These are phyloP conservation scores for Annulohypoxylon truncatum DNA, from an alignment of 2,329 filamentous ascomycete genomes.

Conservation along the genomic window DNA sequence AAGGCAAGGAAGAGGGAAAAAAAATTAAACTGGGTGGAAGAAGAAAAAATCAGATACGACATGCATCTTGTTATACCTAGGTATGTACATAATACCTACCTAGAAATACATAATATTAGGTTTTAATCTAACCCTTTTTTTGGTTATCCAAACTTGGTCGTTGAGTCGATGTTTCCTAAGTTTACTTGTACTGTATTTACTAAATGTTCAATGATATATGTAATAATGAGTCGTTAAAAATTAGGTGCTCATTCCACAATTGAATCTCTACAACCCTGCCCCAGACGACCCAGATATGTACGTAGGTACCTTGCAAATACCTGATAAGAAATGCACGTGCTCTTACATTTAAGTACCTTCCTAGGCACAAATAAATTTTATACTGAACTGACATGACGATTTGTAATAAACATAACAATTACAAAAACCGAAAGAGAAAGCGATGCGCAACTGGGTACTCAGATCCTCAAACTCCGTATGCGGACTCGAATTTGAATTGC, in stretches of 20 bases:
- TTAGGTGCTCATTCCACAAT: neutral
- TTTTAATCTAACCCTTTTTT: neutral
- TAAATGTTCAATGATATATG: neutral
- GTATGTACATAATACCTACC: neutral
- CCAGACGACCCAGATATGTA: neutral
- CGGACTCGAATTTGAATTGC: slow-evolving; percentile 13
- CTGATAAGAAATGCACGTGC: slow-evolving; percentile 3
- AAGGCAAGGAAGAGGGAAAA: slow-evolving; percentile 1
- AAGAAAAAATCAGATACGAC: slow-evolving; percentile 2
- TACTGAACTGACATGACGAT: slow-evolving; percentile 4
- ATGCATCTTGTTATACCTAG: slow-evolving; percentile 3
- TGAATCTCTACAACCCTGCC: neutral
- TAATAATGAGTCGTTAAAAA: neutral
- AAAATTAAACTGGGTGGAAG: neutral
- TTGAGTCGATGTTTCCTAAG: neutral
- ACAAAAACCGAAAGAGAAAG: slow-evolving; percentile 5
- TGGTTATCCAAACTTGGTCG: neutral
- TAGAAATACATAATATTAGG: neutral
- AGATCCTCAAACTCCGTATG: slow-evolving; percentile 10
- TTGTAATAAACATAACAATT: slow-evolving; percentile 22
- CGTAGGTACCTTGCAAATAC: neutral
- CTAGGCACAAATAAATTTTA: neutral
- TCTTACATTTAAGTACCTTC: neutral
- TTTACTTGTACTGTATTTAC: neutral
- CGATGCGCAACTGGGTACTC: slow-evolving; percentile 1